Evolutionary conservation across 2,329 filamentous ascomycete genomes (phyloP).

Genomic region (Fusarium hainanense): DNA sequence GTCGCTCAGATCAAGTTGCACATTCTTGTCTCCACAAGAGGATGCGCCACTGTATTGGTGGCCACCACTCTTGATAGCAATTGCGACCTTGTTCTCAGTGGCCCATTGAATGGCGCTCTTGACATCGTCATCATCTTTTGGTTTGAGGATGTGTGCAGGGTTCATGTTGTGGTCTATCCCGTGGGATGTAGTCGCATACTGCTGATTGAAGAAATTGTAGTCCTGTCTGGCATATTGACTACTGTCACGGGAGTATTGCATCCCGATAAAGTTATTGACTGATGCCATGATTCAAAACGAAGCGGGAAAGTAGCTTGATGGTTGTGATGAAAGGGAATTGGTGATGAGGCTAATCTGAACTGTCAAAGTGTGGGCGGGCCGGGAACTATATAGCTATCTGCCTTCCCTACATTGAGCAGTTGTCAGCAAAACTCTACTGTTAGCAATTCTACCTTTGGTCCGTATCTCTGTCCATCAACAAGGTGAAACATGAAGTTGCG

Average conservation of each 20-base stretch:
- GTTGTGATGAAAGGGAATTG: too few species aligned
- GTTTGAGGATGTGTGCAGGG: slow-evolving; percentile 58
- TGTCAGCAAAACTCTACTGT: accelerated
- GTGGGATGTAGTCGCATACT: slow-evolving; percentile 59
- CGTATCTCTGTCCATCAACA: too few species aligned
- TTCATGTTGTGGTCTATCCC: slow-evolving; percentile 55
- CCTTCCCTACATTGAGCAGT: too few species aligned
- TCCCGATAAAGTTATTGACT: slow-evolving; percentile 35
- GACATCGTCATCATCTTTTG: slow-evolving; percentile 57
- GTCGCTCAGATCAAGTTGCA: slow-evolving; percentile 58
- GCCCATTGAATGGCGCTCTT: slow-evolving; percentile 55
- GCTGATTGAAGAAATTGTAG: slow-evolving; percentile 43
- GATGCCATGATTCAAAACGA: too few species aligned
- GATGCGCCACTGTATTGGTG: slow-evolving; percentile 63
- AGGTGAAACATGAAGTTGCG: too few species aligned
- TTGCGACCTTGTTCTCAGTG: slow-evolving; percentile 52
- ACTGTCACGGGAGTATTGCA: slow-evolving; percentile 41
- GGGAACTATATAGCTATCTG: too few species aligned
- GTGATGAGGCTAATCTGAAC: too few species aligned
- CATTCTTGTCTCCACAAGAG: slow-evolving; percentile 57
- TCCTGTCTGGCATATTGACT: slow-evolving; percentile 2
- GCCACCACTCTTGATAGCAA: slow-evolving; percentile 60
- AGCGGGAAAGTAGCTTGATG: too few species aligned
- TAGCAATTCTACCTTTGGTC: too few species aligned
- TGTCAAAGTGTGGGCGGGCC: too few species aligned